Conservation (phyloP, 2,329 filamentous ascomycete species). For the Aspergillus thermomutatus region DNA sequence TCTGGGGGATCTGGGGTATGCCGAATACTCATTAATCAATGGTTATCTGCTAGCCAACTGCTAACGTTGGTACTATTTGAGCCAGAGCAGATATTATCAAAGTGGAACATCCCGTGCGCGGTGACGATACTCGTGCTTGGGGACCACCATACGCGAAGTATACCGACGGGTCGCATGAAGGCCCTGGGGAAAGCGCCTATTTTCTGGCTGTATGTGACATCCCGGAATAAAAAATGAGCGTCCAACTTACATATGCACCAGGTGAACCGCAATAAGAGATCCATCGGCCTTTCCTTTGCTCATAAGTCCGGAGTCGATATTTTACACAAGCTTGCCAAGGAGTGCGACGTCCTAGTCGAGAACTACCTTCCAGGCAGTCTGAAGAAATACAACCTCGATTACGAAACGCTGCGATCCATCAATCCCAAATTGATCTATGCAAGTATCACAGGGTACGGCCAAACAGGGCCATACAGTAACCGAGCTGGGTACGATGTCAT, state of each 20-base stretch:
- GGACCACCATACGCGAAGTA: slow-evolving; percentile 90
- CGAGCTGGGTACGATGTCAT: slow-evolving; percentile 97
- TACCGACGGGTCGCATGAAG: slow-evolving; percentile 52
- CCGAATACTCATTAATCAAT: not conserved
- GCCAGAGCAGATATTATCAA: slow-evolving; percentile 91
- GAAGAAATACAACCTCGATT: slow-evolving; percentile 90
- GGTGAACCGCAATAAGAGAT: slow-evolving; percentile 98
- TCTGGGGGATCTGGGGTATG: slow-evolving; percentile 89
- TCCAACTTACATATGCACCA: slow-evolving; percentile 34
- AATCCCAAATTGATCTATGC: slow-evolving; percentile 90
- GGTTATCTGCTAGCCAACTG: not conserved
- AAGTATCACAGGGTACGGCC: slow-evolving; percentile 94
- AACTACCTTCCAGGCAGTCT: slow-evolving; percentile 91
- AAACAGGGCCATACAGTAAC: slow-evolving; percentile 84
- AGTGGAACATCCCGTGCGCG: slow-evolving; percentile 85
- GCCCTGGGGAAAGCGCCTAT: slow-evolving; percentile 90
- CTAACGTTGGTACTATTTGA: not conserved
- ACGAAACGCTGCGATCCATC: slow-evolving; percentile 71
- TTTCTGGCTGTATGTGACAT: slow-evolving; percentile 69
- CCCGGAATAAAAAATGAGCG: not conserved
- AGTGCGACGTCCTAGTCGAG: slow-evolving; percentile 91
- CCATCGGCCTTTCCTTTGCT: slow-evolving; percentile 85
- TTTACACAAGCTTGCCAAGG: slow-evolving; percentile 75
- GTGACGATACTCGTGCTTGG: slow-evolving; percentile 95
- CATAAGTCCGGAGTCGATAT: slow-evolving; percentile 79